phyloP scores from a whole-genome alignment of 2,329 filamentous ascomycete species.

The Rhynchosporium secalis region DNA sequence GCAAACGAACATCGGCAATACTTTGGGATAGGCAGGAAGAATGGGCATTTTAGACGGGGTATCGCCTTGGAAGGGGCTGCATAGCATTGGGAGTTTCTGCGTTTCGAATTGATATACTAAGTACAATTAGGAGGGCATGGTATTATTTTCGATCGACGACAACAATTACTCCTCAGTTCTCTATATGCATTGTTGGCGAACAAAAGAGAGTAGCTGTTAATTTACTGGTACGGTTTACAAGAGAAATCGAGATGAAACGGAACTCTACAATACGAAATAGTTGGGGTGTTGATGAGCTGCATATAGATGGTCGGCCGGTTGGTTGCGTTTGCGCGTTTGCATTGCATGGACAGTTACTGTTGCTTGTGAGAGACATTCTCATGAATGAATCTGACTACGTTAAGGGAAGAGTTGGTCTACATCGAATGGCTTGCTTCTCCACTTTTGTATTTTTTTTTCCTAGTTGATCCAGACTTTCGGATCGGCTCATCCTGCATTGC shows the following conservation, averaged over 20 bases:
- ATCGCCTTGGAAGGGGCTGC: slow-evolving; percentile 25
- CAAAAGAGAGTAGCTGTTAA: neutral
- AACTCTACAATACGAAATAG: neutral
- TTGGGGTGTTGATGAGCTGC: slow-evolving; percentile 5
- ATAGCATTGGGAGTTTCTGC: slow-evolving; percentile 33
- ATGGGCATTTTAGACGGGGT: slow-evolving; percentile 27
- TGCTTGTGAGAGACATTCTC: slow-evolving; percentile 2
- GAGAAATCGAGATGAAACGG: neutral
- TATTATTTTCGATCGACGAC: slow-evolving; percentile 9
- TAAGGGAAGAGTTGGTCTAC: neutral
- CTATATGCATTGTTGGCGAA: slow-evolving; percentile 19
- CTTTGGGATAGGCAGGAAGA: slow-evolving; percentile 31
- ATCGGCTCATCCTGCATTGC: neutral
- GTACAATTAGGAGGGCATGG: neutral
- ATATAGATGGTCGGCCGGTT: slow-evolving; percentile 9
- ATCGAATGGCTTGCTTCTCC: neutral
- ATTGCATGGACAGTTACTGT: slow-evolving; percentile 2
- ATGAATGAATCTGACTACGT: neutral
- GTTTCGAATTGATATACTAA: slow-evolving; percentile 3
- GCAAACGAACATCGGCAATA: slow-evolving; percentile 34
- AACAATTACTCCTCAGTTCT: neutral
- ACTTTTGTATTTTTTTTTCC: neutral
- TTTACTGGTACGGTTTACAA: neutral
- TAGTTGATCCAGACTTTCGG: neutral
- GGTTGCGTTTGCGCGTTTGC: slow-evolving; percentile 2